These are phyloP conservation scores for Talaromyces nanjingensis DNA, from an alignment of 495 filamentous ascomycete species.

Conservation along the genomic window DNA sequence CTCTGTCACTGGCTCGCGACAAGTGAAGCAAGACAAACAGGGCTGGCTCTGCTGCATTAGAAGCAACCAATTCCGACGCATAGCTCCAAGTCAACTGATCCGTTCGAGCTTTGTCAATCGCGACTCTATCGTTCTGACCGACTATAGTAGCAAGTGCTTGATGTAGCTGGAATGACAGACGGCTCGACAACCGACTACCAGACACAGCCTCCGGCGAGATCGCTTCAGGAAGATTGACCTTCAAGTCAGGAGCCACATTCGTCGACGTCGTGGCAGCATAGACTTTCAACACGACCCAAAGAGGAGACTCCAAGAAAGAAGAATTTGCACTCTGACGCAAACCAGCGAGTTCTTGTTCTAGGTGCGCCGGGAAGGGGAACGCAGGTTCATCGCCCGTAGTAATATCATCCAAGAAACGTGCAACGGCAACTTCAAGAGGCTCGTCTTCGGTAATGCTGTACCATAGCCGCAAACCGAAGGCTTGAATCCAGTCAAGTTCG, in stretches of 20 bases:
- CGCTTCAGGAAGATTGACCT: conserved; percentile 21
- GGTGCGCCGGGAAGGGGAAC: conserved; percentile 53
- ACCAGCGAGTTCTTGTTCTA: conserved; percentile 38
- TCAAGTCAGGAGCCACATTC: conserved; percentile 20
- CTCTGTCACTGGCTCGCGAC: conserved; percentile 52
- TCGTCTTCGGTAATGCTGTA: conserved; percentile 66
- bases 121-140: conserved; percentile 35
- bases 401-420: conserved; percentile 62
- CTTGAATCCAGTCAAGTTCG: conserved; percentile 82
- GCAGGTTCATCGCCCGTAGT: conserved; percentile 52
- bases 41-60: conserved; percentile 59
- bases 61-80: conserved; percentile 62
- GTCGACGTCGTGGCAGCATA: conserved; percentile 40
- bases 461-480: conserved; percentile 85
- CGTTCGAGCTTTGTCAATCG: conserved; percentile 35
- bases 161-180: conserved; percentile 77
- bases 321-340: conserved; percentile 43
- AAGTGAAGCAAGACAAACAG: conserved; percentile 76
- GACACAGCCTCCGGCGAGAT: conserved; percentile 46
- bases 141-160: conserved; percentile 48
- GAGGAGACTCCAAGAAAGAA: conserved; percentile 61
- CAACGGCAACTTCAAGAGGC: conserved; percentile 61
- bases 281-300: conserved; percentile 79
- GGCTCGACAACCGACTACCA: conserved; percentile 60
- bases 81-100: conserved; percentile 65